phyloP scores from a whole-genome alignment of 345 rosid species.

The Microthlaspi erraticum region DNA sequence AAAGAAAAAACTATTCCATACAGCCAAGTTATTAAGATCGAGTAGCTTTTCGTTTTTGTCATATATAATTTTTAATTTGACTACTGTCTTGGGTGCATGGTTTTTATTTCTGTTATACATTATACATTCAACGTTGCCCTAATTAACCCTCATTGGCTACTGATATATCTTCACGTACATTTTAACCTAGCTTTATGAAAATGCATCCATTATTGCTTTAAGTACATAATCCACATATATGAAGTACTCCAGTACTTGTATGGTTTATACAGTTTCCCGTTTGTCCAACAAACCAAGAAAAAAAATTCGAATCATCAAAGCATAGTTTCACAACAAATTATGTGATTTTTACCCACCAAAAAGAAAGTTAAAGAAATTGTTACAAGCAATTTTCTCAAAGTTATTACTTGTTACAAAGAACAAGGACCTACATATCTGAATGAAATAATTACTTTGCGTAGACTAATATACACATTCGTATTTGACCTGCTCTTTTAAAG shows the following conservation, averaged over 20 bases:
- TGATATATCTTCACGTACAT: conserved; percentile 1
- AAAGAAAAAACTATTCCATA: not conserved
- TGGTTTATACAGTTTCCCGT: not conserved
- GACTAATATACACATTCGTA: conserved; percentile 40
- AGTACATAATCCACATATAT: not conserved
- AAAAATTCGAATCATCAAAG: too few species aligned
- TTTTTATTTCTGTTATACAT: not conserved
- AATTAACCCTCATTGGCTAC: conserved; percentile 14
- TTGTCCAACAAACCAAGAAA: too few species aligned
- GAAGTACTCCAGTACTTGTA: conserved; percentile 4
- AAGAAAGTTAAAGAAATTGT: not conserved
- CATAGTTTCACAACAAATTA: too few species aligned
- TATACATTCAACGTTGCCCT: conserved; percentile 23
- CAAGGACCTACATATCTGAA: conserved; percentile 42
- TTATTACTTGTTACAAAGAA: conserved; percentile 9
- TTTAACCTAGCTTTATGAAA: conserved; percentile 6
- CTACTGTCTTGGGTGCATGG: conserved; percentile 19
- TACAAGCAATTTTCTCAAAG: not conserved
- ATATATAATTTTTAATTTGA: conserved; percentile 18
- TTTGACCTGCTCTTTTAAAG: conserved; percentile 41
- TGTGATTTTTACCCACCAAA: too few species aligned
- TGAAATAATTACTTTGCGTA: conserved; percentile 42
- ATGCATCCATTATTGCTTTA: not conserved
- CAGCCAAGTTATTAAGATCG: conserved; percentile 10
- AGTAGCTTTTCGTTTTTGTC: conserved; percentile 39